Conservation (phyloP, 176 grass and related monocot species). For the Leersia perrieri region DNA sequence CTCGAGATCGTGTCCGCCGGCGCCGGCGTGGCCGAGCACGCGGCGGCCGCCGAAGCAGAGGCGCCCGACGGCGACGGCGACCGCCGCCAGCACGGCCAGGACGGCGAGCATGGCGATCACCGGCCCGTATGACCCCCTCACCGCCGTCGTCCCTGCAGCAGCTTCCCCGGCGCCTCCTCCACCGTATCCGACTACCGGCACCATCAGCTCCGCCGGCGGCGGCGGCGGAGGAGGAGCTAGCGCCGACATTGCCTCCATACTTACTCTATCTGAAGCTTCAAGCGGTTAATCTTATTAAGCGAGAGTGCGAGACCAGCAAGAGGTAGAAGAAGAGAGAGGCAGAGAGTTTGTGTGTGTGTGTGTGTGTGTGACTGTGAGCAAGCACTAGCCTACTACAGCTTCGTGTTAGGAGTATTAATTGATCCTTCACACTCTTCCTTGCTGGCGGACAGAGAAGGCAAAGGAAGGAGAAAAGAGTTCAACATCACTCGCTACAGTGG, state of each 20-base stretch:
- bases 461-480: neutral
- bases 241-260: constrained; percentile 33
- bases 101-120: constrained; percentile 65
- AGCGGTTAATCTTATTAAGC: neutral
- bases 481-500: neutral
- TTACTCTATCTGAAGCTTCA: neutral
- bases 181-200: constrained; percentile 24
- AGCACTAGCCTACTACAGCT: neutral
- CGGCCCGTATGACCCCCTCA: constrained; percentile 51
- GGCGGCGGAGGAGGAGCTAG: constrained; percentile 18
- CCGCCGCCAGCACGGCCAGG: constrained; percentile 55
- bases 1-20: constrained; percentile 47
- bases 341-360: neutral
- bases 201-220: constrained; percentile 28
- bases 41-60: constrained; percentile 60
- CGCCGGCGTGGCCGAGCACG: constrained; percentile 18
- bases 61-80: constrained; percentile 52
- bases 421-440: neutral
- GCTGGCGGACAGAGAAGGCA: neutral
- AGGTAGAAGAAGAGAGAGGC: neutral
- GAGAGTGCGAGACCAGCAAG: neutral
- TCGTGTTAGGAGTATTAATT: neutral
- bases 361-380: too few species aligned
- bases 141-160: neutral
- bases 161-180: neutral